Evolutionary conservation across 2,329 filamentous ascomycete genomes (phyloP), one percentile per base, ranked within the genome.

Genomic region (Xenoacremonium recifei): DNA sequence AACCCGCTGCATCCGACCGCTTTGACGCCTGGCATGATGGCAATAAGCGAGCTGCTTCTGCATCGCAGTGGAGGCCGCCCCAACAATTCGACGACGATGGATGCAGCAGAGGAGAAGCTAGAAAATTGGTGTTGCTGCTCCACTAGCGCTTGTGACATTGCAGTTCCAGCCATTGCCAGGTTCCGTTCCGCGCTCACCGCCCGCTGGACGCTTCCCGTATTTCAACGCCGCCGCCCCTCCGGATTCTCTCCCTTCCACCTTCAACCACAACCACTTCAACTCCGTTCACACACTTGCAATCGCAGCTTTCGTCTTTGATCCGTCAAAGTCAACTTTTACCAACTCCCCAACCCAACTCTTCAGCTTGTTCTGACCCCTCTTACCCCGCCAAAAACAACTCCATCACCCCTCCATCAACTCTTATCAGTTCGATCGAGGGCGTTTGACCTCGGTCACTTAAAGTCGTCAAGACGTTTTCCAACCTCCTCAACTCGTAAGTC

Each of bases 381-480:
- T 50, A 56, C 52, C 55, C 54, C 55, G 43, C 55, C 45, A 44
- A 44, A 40, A 42, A 46, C 44, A 47, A 43, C n/a, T n/a, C n/a
- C n/a, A 43, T 40, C 45, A 45, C 39, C 48, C 49, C 54, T 45
- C 52, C 45, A 47, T 50, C 45, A 44, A 48, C 17, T 45, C 45
- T 53, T 49, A 57, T 44, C 47, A 47, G 21, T 48, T 48, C 38
- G 76, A 79, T 78, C 78, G 77, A 79, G 75, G 64, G 57, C 51
- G 13, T 32, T 48, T 59, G 52, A 57, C 61, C 65, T 69, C 82
- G 81, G 73, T 86, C 83, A 72, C 69, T 55, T 50, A 63, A 63
- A 69, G 68, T 71, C 84, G 85, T 80, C 89, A 96, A 88, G 75
- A 96, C 89, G 91, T 96, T 96, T 85, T 92, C 90, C 79, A 96